Evolutionary conservation across 2,329 filamentous ascomycete species (phyloP), one percentile per base, ranked within the genome.

Genomic region (Arthroderma sp.): DNA sequence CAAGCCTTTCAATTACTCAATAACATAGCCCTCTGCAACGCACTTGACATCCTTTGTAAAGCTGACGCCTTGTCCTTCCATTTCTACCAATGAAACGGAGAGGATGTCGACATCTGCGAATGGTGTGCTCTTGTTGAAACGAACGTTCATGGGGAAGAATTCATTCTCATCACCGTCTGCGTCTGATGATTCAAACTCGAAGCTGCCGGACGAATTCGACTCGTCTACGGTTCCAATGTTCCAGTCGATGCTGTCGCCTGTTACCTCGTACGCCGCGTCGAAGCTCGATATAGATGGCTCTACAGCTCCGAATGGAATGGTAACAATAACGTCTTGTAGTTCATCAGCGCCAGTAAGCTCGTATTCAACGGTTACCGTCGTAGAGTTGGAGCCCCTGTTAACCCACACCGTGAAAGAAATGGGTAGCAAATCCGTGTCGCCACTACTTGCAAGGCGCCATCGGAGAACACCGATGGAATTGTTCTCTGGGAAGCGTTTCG

Each of bases 361-460:
- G 62, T 96, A 98, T 65, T 96, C 91, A 31, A 96, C 78, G 1
- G 89, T 98, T 59, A 98, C 78, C 52, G 84, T 93, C 64, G 82
- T 93, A 57, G 81, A 87, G 39, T 81, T 78, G 22, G 78, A 75
- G 40, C 85, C 83, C 64, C 88, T 87, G 66, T 94, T 95, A 49
- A 94, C 85, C 91, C 91, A 98, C 33, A 95, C 89, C 2, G 87
- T 95, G 64, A 98, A 96, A 33, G 84, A 91, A 57, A 98, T 91
- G 5, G 91, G 91, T 33, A 93, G 80, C 44, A 88, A 78, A 50
- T 79, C 80, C 32, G 82, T 67, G 55, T 93, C 85, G 53, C 93
- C 87, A 40, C 86, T 83, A 10, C 81, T 79, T 22, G 85, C 83
- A 38, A 67, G 62, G 57, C 87, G 84, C 91, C 91, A 98, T 62